These are phyloP conservation scores for Tricholoma saponaceum DNA, from an alignment of 768 basidiomycete genomes.

Conservation along the genomic window DNA sequence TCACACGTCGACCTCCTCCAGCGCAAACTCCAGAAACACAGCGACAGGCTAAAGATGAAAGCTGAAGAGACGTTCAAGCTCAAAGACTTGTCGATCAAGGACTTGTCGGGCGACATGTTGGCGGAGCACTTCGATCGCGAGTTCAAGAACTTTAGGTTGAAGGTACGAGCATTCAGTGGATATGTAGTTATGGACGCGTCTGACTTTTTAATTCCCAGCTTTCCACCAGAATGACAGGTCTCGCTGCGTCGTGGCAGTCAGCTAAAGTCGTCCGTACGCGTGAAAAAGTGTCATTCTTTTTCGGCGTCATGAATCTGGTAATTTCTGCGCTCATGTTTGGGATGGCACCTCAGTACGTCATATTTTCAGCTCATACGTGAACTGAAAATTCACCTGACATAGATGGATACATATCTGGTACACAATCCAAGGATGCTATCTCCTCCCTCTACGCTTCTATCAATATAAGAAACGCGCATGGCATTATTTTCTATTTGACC, in stretches of 20 bases:
- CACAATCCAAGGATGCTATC: constrained; percentile 69
- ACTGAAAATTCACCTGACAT: constrained; percentile 12
- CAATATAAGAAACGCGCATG: constrained; percentile 89
- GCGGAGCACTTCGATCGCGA: constrained; percentile 83
- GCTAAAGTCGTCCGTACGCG: constrained; percentile 81
- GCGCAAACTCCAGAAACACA: constrained; percentile 81
- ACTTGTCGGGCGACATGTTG: constrained; percentile 58
- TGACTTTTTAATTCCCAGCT: constrained; percentile 43
- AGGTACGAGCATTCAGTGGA: constrained; percentile 42
- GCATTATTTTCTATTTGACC: constrained; percentile 92
- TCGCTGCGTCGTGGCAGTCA: constrained; percentile 90
- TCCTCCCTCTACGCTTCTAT: constrained; percentile 81
- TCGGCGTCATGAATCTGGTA: constrained; percentile 88
- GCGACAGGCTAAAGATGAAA: constrained; percentile 74
- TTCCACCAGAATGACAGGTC: constrained; percentile 68
- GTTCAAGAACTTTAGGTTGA: constrained; percentile 80
- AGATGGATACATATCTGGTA: constrained; percentile 91
- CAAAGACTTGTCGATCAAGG: constrained; percentile 49
- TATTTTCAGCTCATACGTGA: constrained; percentile 5
- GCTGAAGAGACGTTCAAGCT: constrained; percentile 82
- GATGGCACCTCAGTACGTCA: constrained; percentile 76
- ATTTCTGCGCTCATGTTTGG: constrained; percentile 84
- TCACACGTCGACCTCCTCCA: constrained; percentile 82
- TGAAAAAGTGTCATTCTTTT: constrained; percentile 88
- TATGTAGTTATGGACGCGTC: constrained; percentile 4